Percentiles rank a stretch among this genome's conserved stretches.
These are phyloP conservation scores for Collybia nuda DNA, from an alignment of 768 basidiomycete genomes.

Conservation along the genomic window DNA sequence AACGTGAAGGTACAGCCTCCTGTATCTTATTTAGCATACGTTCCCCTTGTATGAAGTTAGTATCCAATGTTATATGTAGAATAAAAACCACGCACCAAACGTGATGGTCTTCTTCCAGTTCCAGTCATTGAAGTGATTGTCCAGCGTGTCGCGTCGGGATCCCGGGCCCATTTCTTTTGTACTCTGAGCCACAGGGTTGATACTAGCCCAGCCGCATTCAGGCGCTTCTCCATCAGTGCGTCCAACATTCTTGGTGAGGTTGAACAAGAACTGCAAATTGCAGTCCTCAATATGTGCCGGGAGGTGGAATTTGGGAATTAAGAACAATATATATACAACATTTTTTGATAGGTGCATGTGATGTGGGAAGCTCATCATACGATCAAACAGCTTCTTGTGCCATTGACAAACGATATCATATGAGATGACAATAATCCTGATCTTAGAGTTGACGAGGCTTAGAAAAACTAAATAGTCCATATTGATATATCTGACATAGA, in stretches of 20 bases:
- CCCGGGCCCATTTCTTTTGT: neutral
- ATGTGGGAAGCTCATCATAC: neutral
- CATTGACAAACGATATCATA: conserved; percentile 22
- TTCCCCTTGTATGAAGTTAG: neutral
- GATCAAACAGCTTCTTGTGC: neutral
- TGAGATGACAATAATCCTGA: conserved; percentile 8
- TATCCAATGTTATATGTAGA: neutral
- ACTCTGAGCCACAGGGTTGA: neutral
- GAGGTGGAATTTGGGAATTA: neutral
- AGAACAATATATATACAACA: neutral
- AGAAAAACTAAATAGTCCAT: conserved; percentile 18
- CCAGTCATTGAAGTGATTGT: too few relatives aligned
- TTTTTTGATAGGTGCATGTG: neutral
- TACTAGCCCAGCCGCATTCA: conserved; percentile 22
- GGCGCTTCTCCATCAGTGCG: neutral
- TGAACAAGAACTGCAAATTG: neutral
- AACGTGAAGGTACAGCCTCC: conserved; percentile 4
- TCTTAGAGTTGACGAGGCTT: conserved; percentile 3
- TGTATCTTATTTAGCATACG: conserved; percentile 6
- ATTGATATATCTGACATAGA: conserved; percentile 26
- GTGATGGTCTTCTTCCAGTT: conserved; percentile 21
- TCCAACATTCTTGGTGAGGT: neutral
- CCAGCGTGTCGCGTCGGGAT: neutral
- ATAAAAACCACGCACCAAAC: conserved; percentile 10
- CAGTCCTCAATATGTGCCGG: neutral